Conservation (phyloP, 1,284 basidiomycete species). For the Ustilago bromivora region DNA sequence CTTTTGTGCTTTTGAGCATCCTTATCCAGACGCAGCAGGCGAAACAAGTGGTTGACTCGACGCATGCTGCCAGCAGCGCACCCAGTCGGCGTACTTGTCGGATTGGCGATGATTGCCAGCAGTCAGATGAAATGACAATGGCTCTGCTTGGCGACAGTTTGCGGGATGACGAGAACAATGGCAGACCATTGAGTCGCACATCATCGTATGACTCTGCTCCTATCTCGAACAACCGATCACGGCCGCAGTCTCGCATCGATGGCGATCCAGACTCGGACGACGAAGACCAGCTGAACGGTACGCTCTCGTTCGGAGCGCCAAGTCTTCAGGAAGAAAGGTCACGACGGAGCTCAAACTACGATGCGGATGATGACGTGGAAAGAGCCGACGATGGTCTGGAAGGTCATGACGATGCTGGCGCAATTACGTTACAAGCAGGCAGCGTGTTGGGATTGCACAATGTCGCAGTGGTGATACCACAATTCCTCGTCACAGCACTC, state of each 20-base stretch:
- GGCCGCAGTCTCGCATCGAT: constrained; percentile 11
- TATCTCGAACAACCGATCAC: constrained; percentile 12
- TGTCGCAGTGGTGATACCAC: constrained; percentile 54
- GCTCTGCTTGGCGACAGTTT: constrained; percentile 30
- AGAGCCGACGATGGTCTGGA: not conserved
- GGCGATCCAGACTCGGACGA: constrained; percentile 23
- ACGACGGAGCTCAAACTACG: not conserved
- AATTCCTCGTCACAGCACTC: constrained; percentile 77
- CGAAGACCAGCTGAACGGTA: constrained; percentile 21
- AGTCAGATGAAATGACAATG: constrained; percentile 41
- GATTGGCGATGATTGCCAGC: constrained; percentile 2
- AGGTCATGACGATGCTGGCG: not conserved
- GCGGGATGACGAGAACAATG: constrained; percentile 12
- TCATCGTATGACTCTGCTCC: constrained; percentile 23
- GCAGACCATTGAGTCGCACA: constrained; percentile 15
- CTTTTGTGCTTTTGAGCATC: constrained; percentile 70
- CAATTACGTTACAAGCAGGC: constrained; percentile 75
- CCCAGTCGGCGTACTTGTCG: constrained; percentile 4
- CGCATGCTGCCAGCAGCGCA: not conserved
- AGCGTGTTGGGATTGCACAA: constrained; percentile 90
- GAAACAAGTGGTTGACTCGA: constrained; percentile 2
- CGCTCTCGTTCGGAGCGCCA: constrained; percentile 20
- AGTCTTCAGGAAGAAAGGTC: constrained; percentile 11
- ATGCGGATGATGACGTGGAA: constrained; percentile 10
- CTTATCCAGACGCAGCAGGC: constrained; percentile 47